Conservation (phyloP, 441 rosid genomes). For the Mallotus japonicus region DNA sequence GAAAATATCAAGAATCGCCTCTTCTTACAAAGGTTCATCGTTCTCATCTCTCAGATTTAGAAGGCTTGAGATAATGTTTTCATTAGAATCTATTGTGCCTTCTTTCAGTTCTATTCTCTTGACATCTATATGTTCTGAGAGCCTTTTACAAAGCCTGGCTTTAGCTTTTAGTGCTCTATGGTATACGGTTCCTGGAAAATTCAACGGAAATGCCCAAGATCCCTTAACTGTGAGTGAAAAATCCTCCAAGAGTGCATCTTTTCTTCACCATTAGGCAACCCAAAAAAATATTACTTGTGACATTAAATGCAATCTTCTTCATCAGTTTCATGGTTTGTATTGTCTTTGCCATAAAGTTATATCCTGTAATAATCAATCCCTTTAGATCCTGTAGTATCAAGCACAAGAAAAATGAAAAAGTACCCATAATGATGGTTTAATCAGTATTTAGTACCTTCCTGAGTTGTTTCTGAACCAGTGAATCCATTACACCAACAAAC, state of each 20-base stretch:
- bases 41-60: constrained; percentile 9
- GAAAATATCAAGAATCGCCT: constrained; percentile 14
- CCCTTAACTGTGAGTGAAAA: too few species aligned
- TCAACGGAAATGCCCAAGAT: too few species aligned
- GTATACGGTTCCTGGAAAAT: too few species aligned
- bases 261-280: not conserved
- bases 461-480: constrained; percentile 18
- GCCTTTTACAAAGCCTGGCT: not conserved
- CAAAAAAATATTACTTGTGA: constrained; percentile 5
- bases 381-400: not conserved
- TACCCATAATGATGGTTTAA: not conserved
- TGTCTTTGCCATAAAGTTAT: constrained; percentile 4
- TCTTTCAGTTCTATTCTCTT: not conserved
- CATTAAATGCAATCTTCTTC: constrained; percentile 17
- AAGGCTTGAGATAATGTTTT: constrained; percentile 1
- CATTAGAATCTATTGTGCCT: not conserved
- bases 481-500: constrained; percentile 26
- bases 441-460: not conserved
- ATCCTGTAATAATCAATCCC: not conserved
- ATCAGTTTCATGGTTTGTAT: constrained; percentile 2
- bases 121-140: not conserved
- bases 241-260: too few species aligned
- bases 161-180: not conserved
- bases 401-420: not conserved
- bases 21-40: constrained; percentile 8